A percentile compares a stretch with the other conserved stretches of the same genome.
These are phyloP conservation scores for Alliaria petiolata DNA, from an alignment of 345 rosid genomes.

Conservation along the genomic window DNA sequence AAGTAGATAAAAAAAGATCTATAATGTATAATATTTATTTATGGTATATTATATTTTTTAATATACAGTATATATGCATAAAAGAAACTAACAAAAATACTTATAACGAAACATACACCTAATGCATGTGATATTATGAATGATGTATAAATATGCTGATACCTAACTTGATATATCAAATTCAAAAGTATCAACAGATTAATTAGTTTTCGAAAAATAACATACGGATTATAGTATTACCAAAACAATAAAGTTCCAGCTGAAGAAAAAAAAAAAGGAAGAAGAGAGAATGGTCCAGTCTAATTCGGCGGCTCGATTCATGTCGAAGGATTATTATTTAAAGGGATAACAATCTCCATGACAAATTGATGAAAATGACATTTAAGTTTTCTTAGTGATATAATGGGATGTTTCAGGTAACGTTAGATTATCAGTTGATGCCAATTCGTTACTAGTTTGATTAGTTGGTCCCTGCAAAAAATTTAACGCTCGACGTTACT, in stretches of 20 bases:
- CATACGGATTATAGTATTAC: not conserved
- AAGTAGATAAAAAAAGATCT: too few species aligned
- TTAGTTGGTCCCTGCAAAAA: not conserved
- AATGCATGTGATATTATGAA: not conserved
- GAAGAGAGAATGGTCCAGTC: not conserved
- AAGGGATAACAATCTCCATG: not conserved
- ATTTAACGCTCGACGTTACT: not conserved
- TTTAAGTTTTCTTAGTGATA: not conserved
- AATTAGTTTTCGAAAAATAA: not conserved
- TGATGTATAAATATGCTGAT: not conserved
- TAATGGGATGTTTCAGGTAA: not conserved
- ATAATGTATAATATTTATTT: too few species aligned
- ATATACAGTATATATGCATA: too few species aligned
- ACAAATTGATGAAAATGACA: slow-evolving; percentile 4
- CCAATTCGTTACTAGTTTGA: not conserved
- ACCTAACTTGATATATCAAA: not conserved
- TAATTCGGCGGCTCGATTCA: slow-evolving; percentile 23
- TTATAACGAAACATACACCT: not conserved
- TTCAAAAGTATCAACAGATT: not conserved
- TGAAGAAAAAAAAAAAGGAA: not conserved
- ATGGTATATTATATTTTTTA: too few species aligned
- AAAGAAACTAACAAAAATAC: not conserved
- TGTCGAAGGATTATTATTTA: not conserved
- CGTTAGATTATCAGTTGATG: not conserved
- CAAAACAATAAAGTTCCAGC: not conserved